Evolutionary conservation across 345 rosid species (phyloP).

Genomic region (Populus simonii): DNA sequence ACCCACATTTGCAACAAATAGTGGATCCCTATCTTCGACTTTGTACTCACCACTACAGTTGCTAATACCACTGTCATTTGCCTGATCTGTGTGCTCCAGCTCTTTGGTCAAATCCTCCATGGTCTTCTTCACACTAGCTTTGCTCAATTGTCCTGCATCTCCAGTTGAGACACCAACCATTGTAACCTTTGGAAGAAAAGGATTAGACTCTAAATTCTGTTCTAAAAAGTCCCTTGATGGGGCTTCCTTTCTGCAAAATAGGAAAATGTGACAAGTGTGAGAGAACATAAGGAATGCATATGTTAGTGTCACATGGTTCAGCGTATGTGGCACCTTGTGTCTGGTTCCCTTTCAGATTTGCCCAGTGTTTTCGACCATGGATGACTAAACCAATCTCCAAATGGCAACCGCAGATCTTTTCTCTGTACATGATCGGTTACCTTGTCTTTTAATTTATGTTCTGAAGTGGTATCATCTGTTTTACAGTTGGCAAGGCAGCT

Average conservation of each 20-base stretch:
- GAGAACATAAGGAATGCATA: constrained; percentile 1
- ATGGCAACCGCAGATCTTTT: constrained; percentile 53
- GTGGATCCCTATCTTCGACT: constrained; percentile 72
- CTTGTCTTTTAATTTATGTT: constrained; percentile 36
- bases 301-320: neutral
- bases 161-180: constrained; percentile 94
- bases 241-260: constrained; percentile 28
- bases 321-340: constrained; percentile 35
- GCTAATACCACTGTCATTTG: constrained; percentile 29
- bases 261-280: constrained; percentile 4
- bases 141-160: constrained; percentile 73
- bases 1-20: constrained; percentile 91
- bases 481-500: constrained; percentile 33
- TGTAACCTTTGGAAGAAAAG: constrained; percentile 93
- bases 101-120: constrained; percentile 73
- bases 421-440: constrained; percentile 23
- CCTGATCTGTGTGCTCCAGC: constrained; percentile 67
- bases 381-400: constrained; percentile 59
- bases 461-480: constrained; percentile 33
- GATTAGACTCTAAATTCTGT: constrained; percentile 46
- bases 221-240: constrained; percentile 30
- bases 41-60: constrained; percentile 26
- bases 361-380: constrained; percentile 43
- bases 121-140: constrained; percentile 74
- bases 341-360: constrained; percentile 28